Conservation (phyloP, 768 basidiomycete species). For the Boletus vermiculosoides region DNA sequence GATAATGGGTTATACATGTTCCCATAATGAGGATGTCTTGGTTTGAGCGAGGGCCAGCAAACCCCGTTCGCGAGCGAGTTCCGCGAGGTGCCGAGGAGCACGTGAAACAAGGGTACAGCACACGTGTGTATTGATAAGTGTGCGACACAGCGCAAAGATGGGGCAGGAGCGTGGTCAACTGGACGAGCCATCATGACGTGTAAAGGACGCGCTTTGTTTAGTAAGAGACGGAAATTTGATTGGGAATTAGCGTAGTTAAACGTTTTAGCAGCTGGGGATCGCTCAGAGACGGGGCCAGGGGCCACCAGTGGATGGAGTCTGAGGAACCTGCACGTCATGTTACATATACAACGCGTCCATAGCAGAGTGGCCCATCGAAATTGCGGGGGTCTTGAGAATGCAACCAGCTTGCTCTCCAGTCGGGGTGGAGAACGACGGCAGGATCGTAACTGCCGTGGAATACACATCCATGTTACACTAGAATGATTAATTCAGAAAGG, state of each 20-base stretch:
- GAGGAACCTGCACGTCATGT: background rate
- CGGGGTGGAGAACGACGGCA: background rate
- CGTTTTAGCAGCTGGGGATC: constrained; percentile 30
- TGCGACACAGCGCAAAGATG: constrained; percentile 1
- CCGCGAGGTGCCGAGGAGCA: constrained; percentile 24
- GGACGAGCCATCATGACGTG: constrained; percentile 22
- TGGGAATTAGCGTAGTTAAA: constrained; percentile 33
- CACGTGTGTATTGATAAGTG: constrained; percentile 1
- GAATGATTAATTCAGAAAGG: background rate
- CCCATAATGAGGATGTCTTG: constrained; percentile 10
- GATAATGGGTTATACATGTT: constrained; percentile 15
- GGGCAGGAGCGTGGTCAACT: constrained; percentile 4
- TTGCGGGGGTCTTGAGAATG: background rate
- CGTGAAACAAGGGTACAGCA: constrained; percentile 19
- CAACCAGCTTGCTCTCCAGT: background rate
- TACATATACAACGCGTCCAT: constrained; percentile 1
- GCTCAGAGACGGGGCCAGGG: constrained; percentile 19
- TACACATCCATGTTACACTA: background rate
- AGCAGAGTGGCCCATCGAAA: background rate
- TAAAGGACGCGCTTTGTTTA: constrained; percentile 9
- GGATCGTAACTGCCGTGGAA: constrained; percentile 5
- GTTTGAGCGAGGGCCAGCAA: constrained; percentile 5
- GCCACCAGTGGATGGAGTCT: background rate
- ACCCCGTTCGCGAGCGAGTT: constrained; percentile 10
- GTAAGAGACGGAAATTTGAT: constrained; percentile 27